phyloP scores from a whole-genome alignment of 208 protist genomes.

The Leishmania mexicana region DNA sequence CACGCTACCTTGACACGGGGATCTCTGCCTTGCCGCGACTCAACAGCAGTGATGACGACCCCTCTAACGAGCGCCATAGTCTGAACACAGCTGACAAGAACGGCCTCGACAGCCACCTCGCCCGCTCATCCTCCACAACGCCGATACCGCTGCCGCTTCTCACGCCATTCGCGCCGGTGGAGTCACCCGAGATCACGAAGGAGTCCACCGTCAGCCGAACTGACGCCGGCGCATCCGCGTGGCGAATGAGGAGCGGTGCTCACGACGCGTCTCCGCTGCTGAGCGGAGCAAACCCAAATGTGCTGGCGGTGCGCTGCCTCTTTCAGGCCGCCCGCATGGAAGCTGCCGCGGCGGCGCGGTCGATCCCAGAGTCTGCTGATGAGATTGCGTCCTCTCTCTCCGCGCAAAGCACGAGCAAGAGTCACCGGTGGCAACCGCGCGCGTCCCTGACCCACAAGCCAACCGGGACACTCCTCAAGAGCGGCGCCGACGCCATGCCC shows the following conservation, averaged over 20 bases:
- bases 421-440: background rate
- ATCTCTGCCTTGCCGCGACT: background rate
- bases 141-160: background rate
- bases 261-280: background rate
- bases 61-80: background rate
- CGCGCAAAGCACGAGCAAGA: background rate
- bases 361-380: background rate
- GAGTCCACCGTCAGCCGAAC: background rate
- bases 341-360: background rate
- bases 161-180: background rate
- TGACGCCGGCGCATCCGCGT: background rate
- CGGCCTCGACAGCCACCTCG: background rate
- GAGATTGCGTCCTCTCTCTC: background rate
- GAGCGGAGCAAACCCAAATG: slow-evolving; percentile 17
- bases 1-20: background rate
- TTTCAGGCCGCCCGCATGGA: slow-evolving; percentile 11
- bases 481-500: background rate
- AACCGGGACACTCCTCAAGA: background rate
- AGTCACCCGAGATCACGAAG: background rate
- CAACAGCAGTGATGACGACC: background rate
- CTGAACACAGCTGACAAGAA: too few relatives aligned
- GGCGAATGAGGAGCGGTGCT: background rate
- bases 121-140: background rate
- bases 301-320: slow-evolving; percentile 25
- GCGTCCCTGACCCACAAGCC: background rate